These are phyloP conservation scores for Leishmania gerbilli DNA, from an alignment of 208 protist genomes.

Conservation along the genomic window DNA sequence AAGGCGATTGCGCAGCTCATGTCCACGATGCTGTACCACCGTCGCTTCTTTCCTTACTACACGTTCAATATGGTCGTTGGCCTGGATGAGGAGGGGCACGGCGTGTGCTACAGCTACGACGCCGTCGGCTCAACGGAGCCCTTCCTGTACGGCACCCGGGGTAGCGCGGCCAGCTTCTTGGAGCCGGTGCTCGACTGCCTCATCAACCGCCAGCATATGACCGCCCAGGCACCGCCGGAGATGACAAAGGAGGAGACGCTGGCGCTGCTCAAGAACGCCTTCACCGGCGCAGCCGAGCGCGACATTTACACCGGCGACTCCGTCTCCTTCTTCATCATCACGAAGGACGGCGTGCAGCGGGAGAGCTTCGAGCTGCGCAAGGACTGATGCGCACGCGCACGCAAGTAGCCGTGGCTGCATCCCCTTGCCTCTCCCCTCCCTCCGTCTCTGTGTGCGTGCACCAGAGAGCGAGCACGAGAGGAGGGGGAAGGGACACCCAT, in stretches of 20 bases:
- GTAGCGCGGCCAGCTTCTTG: slow-evolving; percentile 94
- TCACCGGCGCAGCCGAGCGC: slow-evolving; percentile 95
- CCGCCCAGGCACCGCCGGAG: slow-evolving; percentile 53
- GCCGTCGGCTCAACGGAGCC: slow-evolving; percentile 97
- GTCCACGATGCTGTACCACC: slow-evolving; percentile 97
- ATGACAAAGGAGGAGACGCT: slow-evolving; percentile 84
- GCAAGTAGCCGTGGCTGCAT: neutral
- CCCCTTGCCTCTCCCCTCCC: no score
- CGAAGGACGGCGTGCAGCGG: slow-evolving; percentile 58
- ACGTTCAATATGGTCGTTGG: slow-evolving; percentile 99
- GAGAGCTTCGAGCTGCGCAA: slow-evolving; percentile 82
- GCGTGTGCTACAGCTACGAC: slow-evolving; percentile 98
- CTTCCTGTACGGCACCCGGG: slow-evolving; percentile 91
- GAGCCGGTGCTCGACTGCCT: slow-evolving; percentile 98
- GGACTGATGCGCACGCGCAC: slow-evolving; percentile 36
- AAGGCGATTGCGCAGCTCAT: slow-evolving; percentile 96
- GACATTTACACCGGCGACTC: slow-evolving; percentile 98
- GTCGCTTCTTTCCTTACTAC: slow-evolving; percentile 99
- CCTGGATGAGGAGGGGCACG: slow-evolving; percentile 94
- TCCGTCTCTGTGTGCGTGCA: neutral
- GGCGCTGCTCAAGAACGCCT: slow-evolving; percentile 96
- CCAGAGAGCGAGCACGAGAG: neutral
- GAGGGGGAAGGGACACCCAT: neutral
- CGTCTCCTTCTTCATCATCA: slow-evolving; percentile 95
- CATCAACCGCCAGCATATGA: slow-evolving; percentile 87